phyloP scores from a whole-genome alignment of 2,329 filamentous ascomycete genomes.

The Botrytis deweyae region DNA sequence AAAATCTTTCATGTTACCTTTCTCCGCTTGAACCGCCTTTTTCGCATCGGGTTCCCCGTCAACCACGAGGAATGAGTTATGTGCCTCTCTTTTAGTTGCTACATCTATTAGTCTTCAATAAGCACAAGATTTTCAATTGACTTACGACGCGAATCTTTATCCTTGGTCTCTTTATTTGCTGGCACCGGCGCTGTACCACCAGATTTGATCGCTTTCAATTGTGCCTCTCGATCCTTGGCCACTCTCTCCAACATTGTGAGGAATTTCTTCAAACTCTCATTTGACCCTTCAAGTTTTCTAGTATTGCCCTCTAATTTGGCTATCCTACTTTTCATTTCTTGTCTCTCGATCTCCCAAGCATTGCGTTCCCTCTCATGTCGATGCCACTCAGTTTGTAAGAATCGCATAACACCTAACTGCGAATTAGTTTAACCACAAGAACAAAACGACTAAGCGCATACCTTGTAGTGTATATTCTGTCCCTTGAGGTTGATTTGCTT shows the following conservation, averaged over 20 bases:
- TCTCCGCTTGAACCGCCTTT: constrained; percentile 42
- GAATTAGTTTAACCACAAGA: background rate
- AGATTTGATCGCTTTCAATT: constrained; percentile 54
- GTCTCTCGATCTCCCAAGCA: constrained; percentile 97
- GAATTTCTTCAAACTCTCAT: constrained; percentile 87
- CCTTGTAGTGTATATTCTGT: constrained; percentile 74
- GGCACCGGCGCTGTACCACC: constrained; percentile 44
- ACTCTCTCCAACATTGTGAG: constrained; percentile 86
- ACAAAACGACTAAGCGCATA: constrained; percentile 38
- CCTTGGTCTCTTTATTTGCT: constrained; percentile 49
- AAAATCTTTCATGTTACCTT: constrained; percentile 58
- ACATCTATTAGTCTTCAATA: constrained; percentile 11
- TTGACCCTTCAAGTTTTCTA: constrained; percentile 80
- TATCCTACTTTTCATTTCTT: constrained; percentile 98
- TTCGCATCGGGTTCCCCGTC: constrained; percentile 48
- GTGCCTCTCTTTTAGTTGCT: constrained; percentile 27
- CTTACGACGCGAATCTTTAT: constrained; percentile 58
- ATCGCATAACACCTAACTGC: constrained; percentile 95
- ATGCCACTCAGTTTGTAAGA: constrained; percentile 98
- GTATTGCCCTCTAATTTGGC: constrained; percentile 89
- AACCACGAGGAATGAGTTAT: constrained; percentile 44
- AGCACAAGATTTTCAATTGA: constrained; percentile 25
- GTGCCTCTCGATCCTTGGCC: constrained; percentile 78
- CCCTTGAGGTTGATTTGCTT: constrained; percentile 52
- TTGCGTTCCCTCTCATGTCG: constrained; percentile 96